Base-by-base conservation (phyloP, 2,329 filamentous ascomycete species). In the Chalara sp. region DNA sequence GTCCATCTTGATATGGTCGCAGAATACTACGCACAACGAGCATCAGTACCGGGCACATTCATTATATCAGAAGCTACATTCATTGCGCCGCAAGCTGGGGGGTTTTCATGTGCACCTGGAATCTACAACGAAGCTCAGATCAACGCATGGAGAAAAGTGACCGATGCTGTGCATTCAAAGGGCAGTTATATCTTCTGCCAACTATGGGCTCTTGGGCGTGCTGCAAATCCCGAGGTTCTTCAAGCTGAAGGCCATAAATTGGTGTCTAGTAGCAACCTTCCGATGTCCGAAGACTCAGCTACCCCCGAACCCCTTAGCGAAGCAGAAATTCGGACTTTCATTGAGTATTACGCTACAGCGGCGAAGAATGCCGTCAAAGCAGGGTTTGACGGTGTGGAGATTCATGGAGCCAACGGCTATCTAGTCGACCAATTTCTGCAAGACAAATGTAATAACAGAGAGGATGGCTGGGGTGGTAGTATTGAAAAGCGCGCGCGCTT, bases 201-300 rank as follows among this genome's bases (percentile, higher is more conserved):
- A 63, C 67, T 86, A 2, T 84, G 80, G 79, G 75, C 75, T 1
- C 64, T 81, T 0, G 82, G 83, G 5, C 74, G 82, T 7, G 59
- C 65, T 10, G 61, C 63, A 5, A 7, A 44, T 4, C 46, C 53
- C 10, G 32, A 30, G 1, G 13, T 50, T 6, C 37, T 65, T 35
- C 48, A 56, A 48, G 56, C 56, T 32, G 62, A 61, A 12, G 61
- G 58, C 1, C 48, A 54, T 6, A 53, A 55, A 21, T 51, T 63
- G 0, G 46, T 55, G 13, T 46, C 51, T 43, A 41, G 58, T 4
- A 48, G 62, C n/a, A 65, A 58, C 44, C 55, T 61, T 21, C 21
- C 54, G 6, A 50, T 58, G n/a, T 51, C 58, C 7, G 53, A 59
- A 10, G 60, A 56, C 7, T 53, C 51, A 41, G 54, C 53, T 21